A percentile compares a stretch with the other conserved stretches of the same genome.
These are phyloP conservation scores for Trypanosoma congolense DNA, from an alignment of 208 protist species.

Conservation along the genomic window DNA sequence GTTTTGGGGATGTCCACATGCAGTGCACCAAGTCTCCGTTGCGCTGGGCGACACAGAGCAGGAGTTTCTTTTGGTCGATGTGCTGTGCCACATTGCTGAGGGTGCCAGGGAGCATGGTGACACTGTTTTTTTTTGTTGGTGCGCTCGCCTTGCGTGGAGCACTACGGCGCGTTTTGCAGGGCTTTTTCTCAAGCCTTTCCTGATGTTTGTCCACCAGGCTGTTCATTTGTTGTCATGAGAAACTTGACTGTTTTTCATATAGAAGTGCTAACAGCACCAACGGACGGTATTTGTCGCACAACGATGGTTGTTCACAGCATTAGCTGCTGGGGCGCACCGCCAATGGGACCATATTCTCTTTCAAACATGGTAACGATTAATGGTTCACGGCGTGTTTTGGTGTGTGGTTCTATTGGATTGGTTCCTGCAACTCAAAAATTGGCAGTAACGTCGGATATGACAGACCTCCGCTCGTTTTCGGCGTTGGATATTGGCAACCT, in stretches of 20 bases:
- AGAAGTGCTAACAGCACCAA: constrained; percentile 17
- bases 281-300: constrained; percentile 6
- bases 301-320: constrained; percentile 88
- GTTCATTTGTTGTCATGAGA: constrained; percentile 13
- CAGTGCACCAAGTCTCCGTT: too few species aligned
- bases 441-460: constrained; percentile 25
- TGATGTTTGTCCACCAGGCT: constrained; percentile 14
- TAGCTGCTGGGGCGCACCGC: constrained; percentile 87
- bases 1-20: too few species aligned
- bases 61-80: neutral
- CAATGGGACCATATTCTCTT: constrained; percentile 83
- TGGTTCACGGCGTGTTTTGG: constrained; percentile 17
- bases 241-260: constrained; percentile 1
- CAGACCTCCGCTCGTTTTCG: constrained; percentile 1
- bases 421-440: constrained; percentile 34
- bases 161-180: constrained; percentile 5
- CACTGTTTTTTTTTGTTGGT: constrained; percentile 20
- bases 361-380: constrained; percentile 23
- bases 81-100: constrained; percentile 10
- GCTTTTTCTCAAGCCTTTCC: constrained; percentile 11
- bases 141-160: constrained; percentile 14
- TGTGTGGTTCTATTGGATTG: constrained; percentile 36
- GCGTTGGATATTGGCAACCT: neutral
- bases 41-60: neutral
- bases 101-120: constrained; percentile 1